Conservation (phyloP, 345 rosid species). For the Acer campestre region DNA sequence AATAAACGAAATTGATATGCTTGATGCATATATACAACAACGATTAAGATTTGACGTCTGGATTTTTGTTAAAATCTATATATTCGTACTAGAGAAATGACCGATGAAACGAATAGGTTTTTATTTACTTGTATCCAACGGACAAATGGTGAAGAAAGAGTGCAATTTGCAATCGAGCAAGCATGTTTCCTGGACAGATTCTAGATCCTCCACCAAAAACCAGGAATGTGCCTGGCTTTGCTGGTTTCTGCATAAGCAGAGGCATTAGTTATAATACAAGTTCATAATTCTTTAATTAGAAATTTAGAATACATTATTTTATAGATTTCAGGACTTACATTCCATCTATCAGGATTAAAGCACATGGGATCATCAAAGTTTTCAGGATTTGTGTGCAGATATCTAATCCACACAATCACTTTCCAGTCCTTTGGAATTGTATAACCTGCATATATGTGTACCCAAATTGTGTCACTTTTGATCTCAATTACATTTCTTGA, state of each 20-base stretch:
- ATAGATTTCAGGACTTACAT: slow-evolving; percentile 24
- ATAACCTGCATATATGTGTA: slow-evolving; percentile 26
- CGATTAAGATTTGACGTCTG: too few species aligned
- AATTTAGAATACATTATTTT: background rate
- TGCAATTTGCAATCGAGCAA: slow-evolving; percentile 40
- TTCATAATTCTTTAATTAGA: background rate
- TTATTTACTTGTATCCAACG: slow-evolving; percentile 45
- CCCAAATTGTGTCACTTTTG: too few species aligned
- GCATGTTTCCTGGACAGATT: slow-evolving; percentile 49
- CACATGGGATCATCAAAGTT: slow-evolving; percentile 41
- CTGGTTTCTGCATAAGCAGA: slow-evolving; percentile 26
- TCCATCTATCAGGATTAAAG: slow-evolving; percentile 55
- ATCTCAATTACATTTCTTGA: background rate
- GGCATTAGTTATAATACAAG: background rate
- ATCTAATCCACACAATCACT: slow-evolving; percentile 39
- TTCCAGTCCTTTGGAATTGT: slow-evolving; percentile 48
- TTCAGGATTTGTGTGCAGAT: slow-evolving; percentile 35
- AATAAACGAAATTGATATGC: background rate
- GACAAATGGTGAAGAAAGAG: slow-evolving; percentile 47
- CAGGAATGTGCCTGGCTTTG: slow-evolving; percentile 28
- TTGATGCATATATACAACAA: background rate
- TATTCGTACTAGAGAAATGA: too few species aligned
- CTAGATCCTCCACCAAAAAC: slow-evolving; percentile 46
- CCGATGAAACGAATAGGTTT: background rate
- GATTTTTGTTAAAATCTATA: too few species aligned